Evolutionary conservation across 148 eudicot genomes (phyloP).

Genomic region (Euryodendron excelsum): DNA sequence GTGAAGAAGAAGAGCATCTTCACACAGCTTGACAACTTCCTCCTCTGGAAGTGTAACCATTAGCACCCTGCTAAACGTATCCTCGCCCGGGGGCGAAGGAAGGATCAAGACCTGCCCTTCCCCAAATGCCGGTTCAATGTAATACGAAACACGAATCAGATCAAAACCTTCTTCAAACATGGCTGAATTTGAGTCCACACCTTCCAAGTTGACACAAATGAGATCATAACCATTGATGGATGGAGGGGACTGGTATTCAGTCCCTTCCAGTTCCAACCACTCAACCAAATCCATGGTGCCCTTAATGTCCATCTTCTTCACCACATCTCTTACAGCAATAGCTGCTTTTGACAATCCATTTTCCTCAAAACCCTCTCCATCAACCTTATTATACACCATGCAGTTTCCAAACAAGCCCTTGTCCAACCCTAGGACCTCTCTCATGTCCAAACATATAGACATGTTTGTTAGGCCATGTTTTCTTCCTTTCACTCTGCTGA

Average conservation of each 20-base stretch:
- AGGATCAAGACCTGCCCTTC: slow-evolving; percentile 45
- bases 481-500: slow-evolving; percentile 45
- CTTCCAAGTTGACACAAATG: slow-evolving; percentile 46
- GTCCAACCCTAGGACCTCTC: slow-evolving; percentile 47
- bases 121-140: slow-evolving; percentile 36
- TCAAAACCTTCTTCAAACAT: slow-evolving; percentile 27
- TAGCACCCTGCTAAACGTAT: slow-evolving; percentile 32
- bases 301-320: slow-evolving; percentile 26
- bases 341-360: slow-evolving; percentile 32
- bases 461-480: slow-evolving; percentile 38
- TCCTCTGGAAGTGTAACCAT: slow-evolving; percentile 46
- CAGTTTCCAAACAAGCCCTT: slow-evolving; percentile 70
- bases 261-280: slow-evolving; percentile 50
- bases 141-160: slow-evolving; percentile 37
- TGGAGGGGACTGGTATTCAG: slow-evolving; percentile 12
- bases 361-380: slow-evolving; percentile 21
- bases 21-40: slow-evolving; percentile 41
- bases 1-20: slow-evolving; percentile 34
- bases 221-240: slow-evolving; percentile 25
- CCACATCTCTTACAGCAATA: slow-evolving; percentile 36
- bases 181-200: slow-evolving; percentile 28
- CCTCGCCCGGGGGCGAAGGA: slow-evolving; percentile 36
- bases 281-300: slow-evolving; percentile 45
- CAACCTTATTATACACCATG: slow-evolving; percentile 45
- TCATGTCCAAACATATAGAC: slow-evolving; percentile 50